A percentile compares a stretch with the other conserved stretches of the same genome.
phyloP scores from a whole-genome alignment of 139 green algal species.

The Chlorella vulgaris region DNA sequence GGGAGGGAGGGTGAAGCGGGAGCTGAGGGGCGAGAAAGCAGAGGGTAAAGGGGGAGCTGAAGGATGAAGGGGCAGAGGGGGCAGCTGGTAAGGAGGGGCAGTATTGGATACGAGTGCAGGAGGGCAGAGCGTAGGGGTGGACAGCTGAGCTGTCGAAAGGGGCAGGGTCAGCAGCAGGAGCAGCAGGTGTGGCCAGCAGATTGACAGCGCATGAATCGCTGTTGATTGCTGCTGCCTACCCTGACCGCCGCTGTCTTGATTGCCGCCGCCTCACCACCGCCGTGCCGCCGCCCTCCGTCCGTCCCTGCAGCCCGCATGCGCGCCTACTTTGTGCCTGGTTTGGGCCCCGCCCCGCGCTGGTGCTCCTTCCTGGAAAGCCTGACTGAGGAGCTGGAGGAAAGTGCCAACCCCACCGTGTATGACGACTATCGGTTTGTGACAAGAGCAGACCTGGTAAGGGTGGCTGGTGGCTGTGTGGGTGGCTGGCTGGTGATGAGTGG shows the following conservation, averaged over 20 bases:
- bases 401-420: constrained; percentile 77
- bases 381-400: constrained; percentile 98
- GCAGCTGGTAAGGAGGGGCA: too few relatives aligned
- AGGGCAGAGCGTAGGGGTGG: too few relatives aligned
- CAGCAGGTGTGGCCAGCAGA: too few relatives aligned
- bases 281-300: background rate
- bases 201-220: too few relatives aligned
- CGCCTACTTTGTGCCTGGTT: constrained; percentile 88
- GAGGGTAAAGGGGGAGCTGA: too few relatives aligned
- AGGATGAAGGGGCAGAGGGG: too few relatives aligned
- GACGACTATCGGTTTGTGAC: constrained; percentile 95
- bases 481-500: background rate
- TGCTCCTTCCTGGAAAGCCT: constrained; percentile 95
- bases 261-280: background rate
- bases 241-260: background rate
- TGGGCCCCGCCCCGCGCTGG: constrained; percentile 94
- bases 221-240: too few relatives aligned
- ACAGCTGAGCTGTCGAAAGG: too few relatives aligned
- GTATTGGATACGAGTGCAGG: too few relatives aligned
- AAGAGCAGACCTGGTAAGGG: constrained; percentile 31
- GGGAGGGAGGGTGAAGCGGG: background rate
- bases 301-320: constrained; percentile 18
- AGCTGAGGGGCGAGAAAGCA: too few relatives aligned
- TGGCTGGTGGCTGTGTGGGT: background rate
- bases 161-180: too few relatives aligned